These are phyloP conservation scores for Begonia loranthoides DNA, from an alignment of 306 rosid genomes.

Conservation along the genomic window DNA sequence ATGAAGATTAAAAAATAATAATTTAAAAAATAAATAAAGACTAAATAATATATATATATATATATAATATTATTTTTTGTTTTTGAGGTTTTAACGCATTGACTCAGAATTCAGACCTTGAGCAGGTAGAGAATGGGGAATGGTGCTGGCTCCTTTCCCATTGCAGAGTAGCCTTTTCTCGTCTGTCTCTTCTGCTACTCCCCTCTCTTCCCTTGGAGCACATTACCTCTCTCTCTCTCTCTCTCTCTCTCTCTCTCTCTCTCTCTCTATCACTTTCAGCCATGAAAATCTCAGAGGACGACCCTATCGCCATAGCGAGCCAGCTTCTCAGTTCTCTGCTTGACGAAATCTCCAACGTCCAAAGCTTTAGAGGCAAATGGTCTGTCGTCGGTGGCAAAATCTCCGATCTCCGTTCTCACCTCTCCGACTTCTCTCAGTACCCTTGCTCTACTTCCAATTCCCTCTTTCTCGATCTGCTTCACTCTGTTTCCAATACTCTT, in stretches of 20 bases:
- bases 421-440: conserved; percentile 43
- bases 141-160: too few species aligned
- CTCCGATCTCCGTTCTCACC: conserved; percentile 48
- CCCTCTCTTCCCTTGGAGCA: too few species aligned
- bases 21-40: too few species aligned
- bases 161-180: too few species aligned
- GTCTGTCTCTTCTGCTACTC: too few species aligned
- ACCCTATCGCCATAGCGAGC: conserved; percentile 21
- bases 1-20: too few species aligned
- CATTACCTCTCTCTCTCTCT: neutral
- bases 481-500: conserved; percentile 32
- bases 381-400: conserved; percentile 43
- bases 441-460: conserved; percentile 35
- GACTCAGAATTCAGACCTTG: too few species aligned
- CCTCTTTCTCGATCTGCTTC: conserved; percentile 56
- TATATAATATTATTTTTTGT: too few species aligned
- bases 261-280: conserved; percentile 3
- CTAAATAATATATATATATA: too few species aligned
- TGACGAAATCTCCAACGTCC: conserved; percentile 33
- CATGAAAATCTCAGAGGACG: conserved; percentile 43
- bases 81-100: too few species aligned
- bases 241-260: neutral
- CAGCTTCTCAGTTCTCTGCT: conserved; percentile 25
- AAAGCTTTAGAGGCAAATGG: conserved; percentile 68
- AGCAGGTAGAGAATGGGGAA: too few species aligned